phyloP scores from a whole-genome alignment of 1,139 yeast species.

The Yamadazyma atlantica region DNA sequence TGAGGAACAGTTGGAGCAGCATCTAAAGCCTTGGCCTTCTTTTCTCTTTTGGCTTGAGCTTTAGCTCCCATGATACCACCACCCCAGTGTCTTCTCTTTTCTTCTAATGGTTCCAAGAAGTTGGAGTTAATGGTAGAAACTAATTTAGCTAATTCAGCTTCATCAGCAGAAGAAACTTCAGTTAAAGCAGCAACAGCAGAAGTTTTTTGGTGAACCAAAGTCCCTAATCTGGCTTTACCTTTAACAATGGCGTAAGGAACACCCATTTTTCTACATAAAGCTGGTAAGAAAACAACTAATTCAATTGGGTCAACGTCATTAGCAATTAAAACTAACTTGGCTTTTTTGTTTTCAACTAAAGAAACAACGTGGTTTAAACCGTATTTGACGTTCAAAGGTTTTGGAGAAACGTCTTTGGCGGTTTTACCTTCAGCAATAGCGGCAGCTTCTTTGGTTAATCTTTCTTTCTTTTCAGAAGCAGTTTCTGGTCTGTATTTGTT shows the following conservation, averaged over 20 bases:
- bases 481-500: slow-evolving; percentile 99
- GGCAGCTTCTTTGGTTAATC: slow-evolving; percentile 98
- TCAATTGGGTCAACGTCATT: slow-evolving; percentile 99
- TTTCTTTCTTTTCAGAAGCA: slow-evolving; percentile 94
- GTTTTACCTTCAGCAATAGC: slow-evolving; percentile 97
- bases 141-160: slow-evolving; percentile 89
- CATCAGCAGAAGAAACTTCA: slow-evolving; percentile 91
- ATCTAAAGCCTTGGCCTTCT: slow-evolving; percentile 44
- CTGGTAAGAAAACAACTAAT: slow-evolving; percentile 94
- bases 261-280: slow-evolving; percentile 99
- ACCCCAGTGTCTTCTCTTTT: slow-evolving; percentile 98
- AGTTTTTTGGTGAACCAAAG: slow-evolving; percentile 95
- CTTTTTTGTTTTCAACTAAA: slow-evolving; percentile 96
- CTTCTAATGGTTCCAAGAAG: slow-evolving; percentile 92
- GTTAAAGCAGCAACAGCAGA: slow-evolving; percentile 96
- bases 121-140: slow-evolving; percentile 90
- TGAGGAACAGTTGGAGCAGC: slow-evolving; percentile 13
- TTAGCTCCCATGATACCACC: slow-evolving; percentile 97
- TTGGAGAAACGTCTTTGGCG: slow-evolving; percentile 92
- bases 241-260: slow-evolving; percentile 97
- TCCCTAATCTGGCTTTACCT: slow-evolving; percentile 98
- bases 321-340: slow-evolving; percentile 93
- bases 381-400: slow-evolving; percentile 94
- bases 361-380: slow-evolving; percentile 99
- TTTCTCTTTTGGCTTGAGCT: slow-evolving; percentile 70